Percentiles rank a stretch among this genome's conserved stretches.
Conservation (phyloP, 2,329 filamentous ascomycete genomes). For the Cytospora chrysosperma region DNA sequence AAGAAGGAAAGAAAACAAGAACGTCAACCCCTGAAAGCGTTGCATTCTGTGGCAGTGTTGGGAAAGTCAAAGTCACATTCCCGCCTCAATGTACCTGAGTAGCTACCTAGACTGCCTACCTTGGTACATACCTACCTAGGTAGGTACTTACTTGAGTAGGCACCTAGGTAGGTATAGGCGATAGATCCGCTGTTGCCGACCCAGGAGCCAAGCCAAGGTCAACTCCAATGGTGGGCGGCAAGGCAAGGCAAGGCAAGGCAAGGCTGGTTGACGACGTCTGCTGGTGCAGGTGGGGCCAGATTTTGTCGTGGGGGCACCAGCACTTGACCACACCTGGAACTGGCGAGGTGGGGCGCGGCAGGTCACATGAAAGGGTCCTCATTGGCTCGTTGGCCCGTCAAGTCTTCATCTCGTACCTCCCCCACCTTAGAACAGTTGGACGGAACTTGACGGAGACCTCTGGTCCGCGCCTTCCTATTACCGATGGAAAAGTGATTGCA, state of each 20-base stretch:
- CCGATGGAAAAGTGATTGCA: constrained; percentile 19
- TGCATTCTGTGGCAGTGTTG: background rate
- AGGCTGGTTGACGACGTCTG: background rate
- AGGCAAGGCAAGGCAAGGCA: too few relatives aligned
- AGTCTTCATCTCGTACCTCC: constrained; percentile 25
- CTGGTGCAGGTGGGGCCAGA: background rate
- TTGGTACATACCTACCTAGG: too few relatives aligned
- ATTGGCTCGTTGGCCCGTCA: constrained; percentile 12
- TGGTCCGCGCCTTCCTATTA: constrained; percentile 16
- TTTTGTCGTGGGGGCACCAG: constrained; percentile 1
- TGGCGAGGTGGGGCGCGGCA: background rate
- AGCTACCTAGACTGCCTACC: too few relatives aligned
- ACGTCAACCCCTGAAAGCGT: background rate
- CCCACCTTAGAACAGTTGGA: constrained; percentile 19
- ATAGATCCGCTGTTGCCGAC: too few relatives aligned
- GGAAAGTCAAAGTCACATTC: background rate
- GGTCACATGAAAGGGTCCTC: constrained; percentile 13
- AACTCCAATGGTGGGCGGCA: too few relatives aligned
- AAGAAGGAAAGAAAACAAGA: background rate
- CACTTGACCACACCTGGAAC: too few relatives aligned
- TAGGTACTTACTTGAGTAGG: too few relatives aligned
- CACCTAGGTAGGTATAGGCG: too few relatives aligned
- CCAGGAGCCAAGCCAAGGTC: too few relatives aligned
- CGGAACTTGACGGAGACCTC: constrained; percentile 27
- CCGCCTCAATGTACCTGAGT: constrained; percentile 7